Conservation (phyloP, 768 basidiomycete genomes). For the Tylopilus subfusipes region DNA sequence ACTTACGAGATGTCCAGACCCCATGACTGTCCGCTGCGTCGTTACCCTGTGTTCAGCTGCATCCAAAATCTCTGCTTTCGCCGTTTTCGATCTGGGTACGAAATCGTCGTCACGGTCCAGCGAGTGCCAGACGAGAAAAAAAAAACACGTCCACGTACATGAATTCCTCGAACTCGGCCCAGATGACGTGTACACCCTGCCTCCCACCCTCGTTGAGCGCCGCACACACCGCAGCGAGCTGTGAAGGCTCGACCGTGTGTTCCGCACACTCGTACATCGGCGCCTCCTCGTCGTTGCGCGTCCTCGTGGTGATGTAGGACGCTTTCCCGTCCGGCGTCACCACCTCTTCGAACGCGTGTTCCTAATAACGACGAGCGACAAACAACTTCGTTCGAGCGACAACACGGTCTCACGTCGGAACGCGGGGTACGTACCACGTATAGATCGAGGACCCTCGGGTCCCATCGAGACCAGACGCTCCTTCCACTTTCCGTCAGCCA, state of each 20-base stretch:
- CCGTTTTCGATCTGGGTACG: constrained; percentile 19
- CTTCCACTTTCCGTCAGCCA: constrained; percentile 18
- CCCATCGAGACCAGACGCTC: constrained; percentile 25
- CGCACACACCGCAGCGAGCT: constrained; percentile 20
- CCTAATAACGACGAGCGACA: constrained; percentile 10
- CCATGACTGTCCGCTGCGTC: constrained; percentile 22
- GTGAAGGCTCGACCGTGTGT: constrained; percentile 26
- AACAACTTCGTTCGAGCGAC: neutral
- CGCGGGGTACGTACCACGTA: constrained; percentile 19
- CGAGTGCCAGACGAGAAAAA: neutral
- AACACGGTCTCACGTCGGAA: neutral
- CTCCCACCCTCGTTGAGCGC: constrained; percentile 7
- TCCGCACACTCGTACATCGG: constrained; percentile 21
- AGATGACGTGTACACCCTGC: constrained; percentile 26
- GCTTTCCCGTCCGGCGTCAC: constrained; percentile 1
- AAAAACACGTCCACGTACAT: constrained; percentile 15
- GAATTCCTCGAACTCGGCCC: constrained; percentile 32
- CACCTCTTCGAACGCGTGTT: constrained; percentile 26
- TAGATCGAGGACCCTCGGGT: constrained; percentile 20
- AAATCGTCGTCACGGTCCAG: neutral
- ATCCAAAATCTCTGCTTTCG: constrained; percentile 28
- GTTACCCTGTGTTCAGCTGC: constrained; percentile 22
- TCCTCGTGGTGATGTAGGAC: constrained; percentile 16
- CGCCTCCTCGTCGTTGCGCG: constrained; percentile 32
- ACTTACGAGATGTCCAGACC: constrained; percentile 31